Evolutionary conservation across 371 early-diverging fungal species (phyloP).

Genomic region (Encephalitozoon romaleae): DNA sequence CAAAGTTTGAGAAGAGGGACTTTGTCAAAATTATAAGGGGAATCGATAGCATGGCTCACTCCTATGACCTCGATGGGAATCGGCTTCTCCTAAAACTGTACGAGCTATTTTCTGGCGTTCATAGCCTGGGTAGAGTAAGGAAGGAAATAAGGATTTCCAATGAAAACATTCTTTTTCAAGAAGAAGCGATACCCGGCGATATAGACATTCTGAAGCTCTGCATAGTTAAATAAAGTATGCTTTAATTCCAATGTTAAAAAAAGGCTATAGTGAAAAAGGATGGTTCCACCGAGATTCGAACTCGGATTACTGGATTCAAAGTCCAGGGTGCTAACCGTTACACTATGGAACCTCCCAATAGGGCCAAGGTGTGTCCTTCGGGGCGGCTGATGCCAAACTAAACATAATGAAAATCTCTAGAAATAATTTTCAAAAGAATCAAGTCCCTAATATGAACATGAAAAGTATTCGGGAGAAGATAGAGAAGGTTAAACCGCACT

Average conservation of each 20-base stretch:
- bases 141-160: neutral
- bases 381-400: neutral
- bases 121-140: neutral
- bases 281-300: constrained; percentile 68
- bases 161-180: neutral
- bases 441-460: neutral
- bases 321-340: constrained; percentile 66
- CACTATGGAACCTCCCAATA: constrained; percentile 61
- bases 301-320: constrained; percentile 67
- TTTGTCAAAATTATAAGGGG: neutral
- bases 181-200: neutral
- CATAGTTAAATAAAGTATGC: neutral
- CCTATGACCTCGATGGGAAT: neutral
- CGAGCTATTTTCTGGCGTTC: neutral
- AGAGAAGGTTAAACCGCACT: constrained; percentile 19
- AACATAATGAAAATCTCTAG: neutral
- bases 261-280: too few relatives aligned
- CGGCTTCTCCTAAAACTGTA: neutral
- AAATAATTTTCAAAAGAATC: neutral
- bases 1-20: neutral
- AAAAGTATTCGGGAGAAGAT: neutral
- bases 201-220: neutral
- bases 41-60: neutral
- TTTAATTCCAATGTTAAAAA: too few relatives aligned
- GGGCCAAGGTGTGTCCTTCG: neutral